phyloP scores from a whole-genome alignment of 73 alveolate genomes.

The Paramecium octaurelia region DNA sequence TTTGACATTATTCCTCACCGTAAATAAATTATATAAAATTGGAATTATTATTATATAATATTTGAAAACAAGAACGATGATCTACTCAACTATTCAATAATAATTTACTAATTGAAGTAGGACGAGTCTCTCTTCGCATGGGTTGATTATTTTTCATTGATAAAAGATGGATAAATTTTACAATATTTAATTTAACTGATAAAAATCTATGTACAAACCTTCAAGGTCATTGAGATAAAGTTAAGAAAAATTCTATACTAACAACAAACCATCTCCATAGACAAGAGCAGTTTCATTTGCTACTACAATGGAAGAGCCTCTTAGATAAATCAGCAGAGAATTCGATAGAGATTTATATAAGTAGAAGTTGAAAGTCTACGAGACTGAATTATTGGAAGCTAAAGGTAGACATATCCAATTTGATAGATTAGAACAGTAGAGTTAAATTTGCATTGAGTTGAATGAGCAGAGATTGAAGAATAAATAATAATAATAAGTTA shows the following conservation, averaged over 20 bases:
- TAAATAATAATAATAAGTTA: background rate
- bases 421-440: background rate
- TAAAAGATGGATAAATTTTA: background rate
- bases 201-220: background rate
- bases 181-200: constrained; percentile 7
- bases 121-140: background rate
- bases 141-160: background rate
- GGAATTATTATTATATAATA: background rate
- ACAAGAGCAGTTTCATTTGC: background rate
- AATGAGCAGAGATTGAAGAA: background rate
- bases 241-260: background rate
- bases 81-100: background rate
- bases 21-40: background rate
- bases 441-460: background rate
- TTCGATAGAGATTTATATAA: background rate
- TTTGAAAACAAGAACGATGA: background rate
- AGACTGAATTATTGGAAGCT: background rate
- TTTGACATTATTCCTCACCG: background rate
- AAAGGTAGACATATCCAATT: background rate
- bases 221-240: background rate
- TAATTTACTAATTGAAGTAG: background rate
- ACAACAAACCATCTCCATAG: background rate
- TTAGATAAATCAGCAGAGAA: background rate
- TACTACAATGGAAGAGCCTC: background rate
- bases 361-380: background rate